Evolutionary conservation across 257 asterid genomes (phyloP).

Genomic region (Lithospermum erythrorhizon): DNA sequence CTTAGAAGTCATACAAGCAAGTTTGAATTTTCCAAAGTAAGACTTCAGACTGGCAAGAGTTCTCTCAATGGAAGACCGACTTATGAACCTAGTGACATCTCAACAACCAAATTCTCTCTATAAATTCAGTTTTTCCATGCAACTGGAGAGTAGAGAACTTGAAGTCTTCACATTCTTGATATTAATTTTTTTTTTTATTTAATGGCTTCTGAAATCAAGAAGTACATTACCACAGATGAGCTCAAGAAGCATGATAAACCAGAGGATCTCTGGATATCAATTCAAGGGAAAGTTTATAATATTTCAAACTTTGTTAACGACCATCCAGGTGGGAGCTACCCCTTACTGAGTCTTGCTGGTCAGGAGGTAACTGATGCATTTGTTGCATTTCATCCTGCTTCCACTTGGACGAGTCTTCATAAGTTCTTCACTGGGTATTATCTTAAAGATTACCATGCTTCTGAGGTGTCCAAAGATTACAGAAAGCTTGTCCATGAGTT

Average conservation of each 20-base stretch:
- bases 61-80: too few relatives aligned
- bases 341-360: slow-evolving; percentile 62
- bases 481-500: slow-evolving; percentile 22
- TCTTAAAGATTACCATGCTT: slow-evolving; percentile 40
- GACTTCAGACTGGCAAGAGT: too few relatives aligned
- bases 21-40: too few relatives aligned
- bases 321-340: slow-evolving; percentile 80
- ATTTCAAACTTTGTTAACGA: slow-evolving; percentile 58
- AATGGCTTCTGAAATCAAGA: slow-evolving; percentile 37
- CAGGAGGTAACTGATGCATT: slow-evolving; percentile 83
- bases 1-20: too few relatives aligned
- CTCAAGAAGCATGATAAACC: slow-evolving; percentile 56
- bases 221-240: slow-evolving; percentile 58
- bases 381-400: slow-evolving; percentile 65
- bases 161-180: too few relatives aligned
- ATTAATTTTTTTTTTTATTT: too few relatives aligned
- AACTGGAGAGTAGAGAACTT: too few relatives aligned
- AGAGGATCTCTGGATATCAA: slow-evolving; percentile 37
- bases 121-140: too few relatives aligned
- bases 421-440: slow-evolving; percentile 44
- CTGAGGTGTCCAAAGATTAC: slow-evolving; percentile 54
- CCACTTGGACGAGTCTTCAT: slow-evolving; percentile 53
- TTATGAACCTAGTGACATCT: too few relatives aligned
- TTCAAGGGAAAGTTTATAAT: slow-evolving; percentile 48
- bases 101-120: too few relatives aligned